Conservation (phyloP, 2,329 filamentous ascomycete species). For the Diaporthe sp. region DNA sequence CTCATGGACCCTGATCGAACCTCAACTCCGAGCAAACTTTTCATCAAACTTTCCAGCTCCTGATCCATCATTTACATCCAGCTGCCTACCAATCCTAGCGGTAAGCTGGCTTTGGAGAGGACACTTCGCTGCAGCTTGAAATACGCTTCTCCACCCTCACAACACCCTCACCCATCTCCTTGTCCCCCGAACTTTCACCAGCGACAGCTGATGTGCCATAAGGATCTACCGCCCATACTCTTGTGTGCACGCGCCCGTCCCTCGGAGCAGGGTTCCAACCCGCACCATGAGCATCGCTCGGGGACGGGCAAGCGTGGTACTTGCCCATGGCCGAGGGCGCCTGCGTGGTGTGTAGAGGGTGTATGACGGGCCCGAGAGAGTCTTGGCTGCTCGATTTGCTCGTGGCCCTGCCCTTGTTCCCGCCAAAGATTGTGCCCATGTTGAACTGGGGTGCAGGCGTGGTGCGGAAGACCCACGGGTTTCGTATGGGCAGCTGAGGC, state of each 20-base stretch:
- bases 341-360: slow-evolving; percentile 7
- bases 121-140: slow-evolving; percentile 8
- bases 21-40: not conserved
- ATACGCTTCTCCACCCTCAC: slow-evolving; percentile 33
- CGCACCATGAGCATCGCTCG: not conserved
- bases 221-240: not conserved
- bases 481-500: slow-evolving; percentile 29
- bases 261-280: not conserved
- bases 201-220: not conserved
- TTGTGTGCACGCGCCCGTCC: not conserved
- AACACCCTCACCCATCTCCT: not conserved
- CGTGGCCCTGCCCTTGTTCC: not conserved
- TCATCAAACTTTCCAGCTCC: not conserved
- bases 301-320: not conserved
- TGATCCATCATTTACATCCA: too few species aligned
- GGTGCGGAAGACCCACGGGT: slow-evolving; percentile 42
- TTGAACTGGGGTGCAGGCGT: slow-evolving; percentile 3
- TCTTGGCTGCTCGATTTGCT: not conserved
- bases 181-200: not conserved
- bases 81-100: not conserved
- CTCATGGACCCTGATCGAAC: not conserved
- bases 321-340: not conserved
- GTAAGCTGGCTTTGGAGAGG: not conserved
- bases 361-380: not conserved
- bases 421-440: not conserved